phyloP scores from a whole-genome alignment of 441 rosid species.

The Capsella rubella region DNA sequence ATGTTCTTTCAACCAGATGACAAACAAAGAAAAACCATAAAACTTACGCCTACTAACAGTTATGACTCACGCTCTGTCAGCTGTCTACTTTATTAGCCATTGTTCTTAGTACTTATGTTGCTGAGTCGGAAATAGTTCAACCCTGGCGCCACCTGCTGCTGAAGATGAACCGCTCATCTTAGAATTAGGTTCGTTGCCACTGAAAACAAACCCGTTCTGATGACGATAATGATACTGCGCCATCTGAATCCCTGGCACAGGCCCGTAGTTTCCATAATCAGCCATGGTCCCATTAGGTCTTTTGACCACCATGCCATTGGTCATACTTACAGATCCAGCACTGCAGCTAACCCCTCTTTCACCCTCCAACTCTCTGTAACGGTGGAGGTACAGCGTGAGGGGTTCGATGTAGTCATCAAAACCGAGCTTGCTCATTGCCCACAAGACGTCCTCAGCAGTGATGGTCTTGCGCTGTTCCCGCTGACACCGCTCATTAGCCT shows the following conservation, averaged over 20 bases:
- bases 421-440: slow-evolving; percentile 96
- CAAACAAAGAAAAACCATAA: slow-evolving; percentile 31
- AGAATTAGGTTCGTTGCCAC: slow-evolving; percentile 29
- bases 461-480: slow-evolving; percentile 97
- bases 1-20: slow-evolving; percentile 23
- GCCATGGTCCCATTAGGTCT: slow-evolving; percentile 48
- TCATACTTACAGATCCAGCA: slow-evolving; percentile 65
- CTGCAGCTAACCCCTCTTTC: slow-evolving; percentile 54
- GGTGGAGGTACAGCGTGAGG: slow-evolving; percentile 64
- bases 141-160: slow-evolving; percentile 32
- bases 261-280: slow-evolving; percentile 55
- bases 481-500: slow-evolving; percentile 96
- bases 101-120: slow-evolving; percentile 42
- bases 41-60: slow-evolving; percentile 28
- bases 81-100: slow-evolving; percentile 35
- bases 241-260: slow-evolving; percentile 53
- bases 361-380: slow-evolving; percentile 70
- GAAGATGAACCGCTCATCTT: slow-evolving; percentile 44
- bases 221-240: slow-evolving; percentile 47
- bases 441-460: slow-evolving; percentile 91
- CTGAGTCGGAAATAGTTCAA: slow-evolving; percentile 41
- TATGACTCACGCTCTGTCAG: slow-evolving; percentile 31
- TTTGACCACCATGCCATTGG: slow-evolving; percentile 57
- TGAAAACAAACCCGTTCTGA: slow-evolving; percentile 54
- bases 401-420: slow-evolving; percentile 95